Evolutionary conservation across 192 early-diverging fungal genomes (phyloP), one percentile per base, ranked within the genome.

Genomic region (Podila epicladia): DNA sequence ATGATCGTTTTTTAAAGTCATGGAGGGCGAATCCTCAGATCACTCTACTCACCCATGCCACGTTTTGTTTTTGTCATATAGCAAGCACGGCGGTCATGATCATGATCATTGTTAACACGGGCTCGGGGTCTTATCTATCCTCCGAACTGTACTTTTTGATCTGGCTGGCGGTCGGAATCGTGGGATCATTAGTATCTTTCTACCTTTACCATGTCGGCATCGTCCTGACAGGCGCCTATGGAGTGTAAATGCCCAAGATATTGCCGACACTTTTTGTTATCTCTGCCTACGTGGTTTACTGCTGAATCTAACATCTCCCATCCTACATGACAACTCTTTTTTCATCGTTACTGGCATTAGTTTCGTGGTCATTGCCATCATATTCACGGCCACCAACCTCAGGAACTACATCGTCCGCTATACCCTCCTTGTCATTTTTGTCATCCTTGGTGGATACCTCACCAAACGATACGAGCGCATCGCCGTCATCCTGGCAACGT

Each of bases 181-280:
- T 69, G 9, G 83, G 83, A 24, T 64, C 77, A 1, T 55, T 75
- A 13, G 48, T 75, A 4, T 74, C 73, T 13, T 84, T 75, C 41
- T 84, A 68, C 24, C 62, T 74, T 31, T 84, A 77, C 76, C 83
- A 80, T 68, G 73, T 84, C 29, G 83, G 83, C 37, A 73, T 84
- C 49, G 66, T 84, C 61, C 53, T 84, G 17, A 75, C 83, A 17
- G 77, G 73, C 12, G 77, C 77, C 0, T 84, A 84, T 26, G 83
- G 77, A 58, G 58, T 22, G 74, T 76, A 70, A 53, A 48, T 48
- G 22, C 11, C 26, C 35, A 15, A 11, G 8, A 35, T 22, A 15
- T 4, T 28, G 24, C 41, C 4, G 1, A 38, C 32, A 3, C 32
- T 4, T 15, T 4, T 7, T 9, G 2, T 41, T 51, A 24, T 51